Evolutionary conservation across 2,329 filamentous ascomycete genomes (phyloP).

Genomic region (Orbilia quercus): DNA sequence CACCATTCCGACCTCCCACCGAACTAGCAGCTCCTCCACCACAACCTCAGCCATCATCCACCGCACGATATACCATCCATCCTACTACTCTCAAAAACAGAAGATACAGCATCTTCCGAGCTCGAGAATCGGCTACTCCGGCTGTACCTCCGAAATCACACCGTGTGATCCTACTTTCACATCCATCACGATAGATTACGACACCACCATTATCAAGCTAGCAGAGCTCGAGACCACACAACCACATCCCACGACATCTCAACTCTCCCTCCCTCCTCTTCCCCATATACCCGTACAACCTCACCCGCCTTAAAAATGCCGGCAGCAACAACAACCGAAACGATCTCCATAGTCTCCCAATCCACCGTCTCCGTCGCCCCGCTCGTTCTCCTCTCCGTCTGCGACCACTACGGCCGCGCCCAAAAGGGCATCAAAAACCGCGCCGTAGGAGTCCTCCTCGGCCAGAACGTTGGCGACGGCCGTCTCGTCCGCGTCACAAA

Average conservation of each 20-base stretch:
- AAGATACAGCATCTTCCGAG: neutral
- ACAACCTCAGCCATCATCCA: constrained; percentile 2
- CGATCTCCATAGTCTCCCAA: constrained; percentile 54
- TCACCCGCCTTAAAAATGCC: constrained; percentile 33
- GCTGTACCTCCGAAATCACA: neutral
- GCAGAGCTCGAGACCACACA: constrained; percentile 9
- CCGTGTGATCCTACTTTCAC: constrained; percentile 11
- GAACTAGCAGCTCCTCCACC: constrained; percentile 4
- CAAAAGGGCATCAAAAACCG: constrained; percentile 87
- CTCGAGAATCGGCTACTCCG: neutral
- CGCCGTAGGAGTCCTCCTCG: constrained; percentile 92
- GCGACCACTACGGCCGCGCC: constrained; percentile 97
- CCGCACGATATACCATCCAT: constrained; percentile 7
- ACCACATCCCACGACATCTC: constrained; percentile 9
- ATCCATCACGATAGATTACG: constrained; percentile 20
- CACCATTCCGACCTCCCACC: neutral
- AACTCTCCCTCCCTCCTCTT: constrained; percentile 4
- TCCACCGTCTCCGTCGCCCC: constrained; percentile 93
- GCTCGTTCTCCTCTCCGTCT: constrained; percentile 94
- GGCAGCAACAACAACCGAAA: constrained; percentile 53
- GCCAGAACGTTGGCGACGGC: constrained; percentile 95
- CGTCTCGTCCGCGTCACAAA: constrained; percentile 86
- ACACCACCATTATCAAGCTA: constrained; percentile 13
- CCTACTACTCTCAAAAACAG: neutral
- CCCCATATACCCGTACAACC: neutral